Base-by-base conservation (phyloP, 2,329 filamentous ascomycete genomes). In the Hypomyces perniciosus region DNA sequence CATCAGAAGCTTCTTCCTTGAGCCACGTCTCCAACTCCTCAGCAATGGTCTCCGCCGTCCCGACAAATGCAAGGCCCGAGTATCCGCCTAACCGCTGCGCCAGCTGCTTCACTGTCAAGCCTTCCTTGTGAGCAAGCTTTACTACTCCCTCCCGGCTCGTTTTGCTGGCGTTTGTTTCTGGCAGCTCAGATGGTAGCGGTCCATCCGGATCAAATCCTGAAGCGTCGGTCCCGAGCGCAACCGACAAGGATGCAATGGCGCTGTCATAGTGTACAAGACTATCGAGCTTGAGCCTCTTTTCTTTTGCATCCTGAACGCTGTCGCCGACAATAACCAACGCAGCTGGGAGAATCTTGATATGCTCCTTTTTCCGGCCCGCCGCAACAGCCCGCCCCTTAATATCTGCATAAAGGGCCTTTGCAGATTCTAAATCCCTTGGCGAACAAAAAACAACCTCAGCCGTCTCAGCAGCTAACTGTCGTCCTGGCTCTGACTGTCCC, bases 111-210 rank as follows among this genome's bases (percentile, higher is more conserved):
- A 80, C 72, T 0, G 74, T 78, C 45, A 79, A 56, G 0, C 67
- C 67, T 51, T 79, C 75, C 1, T 68, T 58, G 42, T 62, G 57
- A 0, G 74, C 76, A 2, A 80, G 61, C 52, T 67, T 71, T 3
- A 77, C n/a, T 7, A 74, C 72, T 0, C 65, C 59, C 6, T 67
- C 75, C 1, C 74, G 70, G 8, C 66, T 59, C 0, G 74, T 75
- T 59, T 79, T 77, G 65, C 76, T 79, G 2, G 72, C 76, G 53
- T 79, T 79, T 0, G 75, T 79, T 44, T 78, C 75, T 0, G 77
- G 76, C 2, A 80, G 58, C 5, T 78, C 69, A 0, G 60, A 58
- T 1, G 77, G 77, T 5, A 81, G 61, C 1, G 72, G 73, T 0
- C 61, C 68, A 55, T 80, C 75, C 0, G 74, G 76, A 44, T 79